Evolutionary conservation across 2,329 filamentous ascomycete species (phyloP).

Genomic region (Cryphonectria carpinicola): DNA sequence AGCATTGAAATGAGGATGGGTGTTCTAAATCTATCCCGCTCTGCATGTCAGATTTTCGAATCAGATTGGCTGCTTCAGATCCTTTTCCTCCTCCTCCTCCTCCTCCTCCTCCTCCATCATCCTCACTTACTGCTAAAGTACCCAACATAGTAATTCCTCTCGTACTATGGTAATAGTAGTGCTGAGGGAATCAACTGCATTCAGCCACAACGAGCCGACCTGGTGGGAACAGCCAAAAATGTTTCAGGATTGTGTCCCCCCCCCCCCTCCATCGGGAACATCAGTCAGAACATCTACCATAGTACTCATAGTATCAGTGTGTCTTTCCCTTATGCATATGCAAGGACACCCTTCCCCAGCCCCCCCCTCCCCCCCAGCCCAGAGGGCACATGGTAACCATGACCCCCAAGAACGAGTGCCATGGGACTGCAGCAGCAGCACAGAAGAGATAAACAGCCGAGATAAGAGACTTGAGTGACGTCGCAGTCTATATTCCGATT

Average conservation of each 20-base stretch:
- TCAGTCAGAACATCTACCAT: neutral
- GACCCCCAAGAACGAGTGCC: neutral
- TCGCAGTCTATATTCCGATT: constrained; percentile 13
- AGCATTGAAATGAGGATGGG: constrained; percentile 3
- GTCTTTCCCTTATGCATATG: constrained; percentile 1
- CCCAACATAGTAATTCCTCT: neutral
- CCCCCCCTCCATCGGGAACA: neutral
- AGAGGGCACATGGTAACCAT: neutral
- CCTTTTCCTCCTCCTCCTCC: neutral
- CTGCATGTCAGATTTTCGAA: neutral
- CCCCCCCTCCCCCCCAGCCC: neutral
- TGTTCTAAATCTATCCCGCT: constrained; percentile 1
- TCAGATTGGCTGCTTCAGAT: constrained; percentile 1
- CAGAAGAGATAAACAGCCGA: constrained; percentile 10
- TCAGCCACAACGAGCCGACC: neutral
- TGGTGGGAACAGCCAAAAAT: neutral
- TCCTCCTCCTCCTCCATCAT: neutral
- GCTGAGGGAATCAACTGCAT: neutral
- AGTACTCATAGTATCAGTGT: neutral
- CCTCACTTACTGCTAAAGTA: neutral
- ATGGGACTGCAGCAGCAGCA: neutral
- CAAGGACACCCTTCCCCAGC: constrained; percentile 3
- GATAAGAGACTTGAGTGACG: constrained; percentile 9
- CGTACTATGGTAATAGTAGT: neutral
- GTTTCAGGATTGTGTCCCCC: neutral